A percentile compares a stretch with the other conserved stretches of the same genome.
Evolutionary conservation across 73 alveolate species (phyloP).

Genomic region (Tetrahymena elliotti): DNA sequence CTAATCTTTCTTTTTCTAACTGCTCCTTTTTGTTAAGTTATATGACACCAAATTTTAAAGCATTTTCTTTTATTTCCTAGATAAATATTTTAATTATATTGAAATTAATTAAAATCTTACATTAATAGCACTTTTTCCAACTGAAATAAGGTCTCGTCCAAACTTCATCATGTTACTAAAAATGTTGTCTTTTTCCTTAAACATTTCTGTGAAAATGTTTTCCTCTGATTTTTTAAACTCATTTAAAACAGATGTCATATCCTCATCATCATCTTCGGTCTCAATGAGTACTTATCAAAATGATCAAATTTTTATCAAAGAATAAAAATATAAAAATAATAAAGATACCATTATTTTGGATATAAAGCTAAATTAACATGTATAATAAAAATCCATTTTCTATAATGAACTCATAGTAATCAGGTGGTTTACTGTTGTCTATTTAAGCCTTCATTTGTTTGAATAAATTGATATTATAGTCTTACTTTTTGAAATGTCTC

Average conservation of each 20-base stretch:
- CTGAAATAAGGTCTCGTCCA: neutral
- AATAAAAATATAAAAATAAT: neutral
- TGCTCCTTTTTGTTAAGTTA: neutral
- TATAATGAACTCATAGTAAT: neutral
- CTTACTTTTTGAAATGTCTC: neutral
- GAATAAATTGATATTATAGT: neutral
- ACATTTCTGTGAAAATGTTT: neutral
- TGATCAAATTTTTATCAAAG: neutral
- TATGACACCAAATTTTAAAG: neutral
- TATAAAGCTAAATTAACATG: neutral
- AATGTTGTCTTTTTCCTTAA: neutral
- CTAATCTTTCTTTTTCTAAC: neutral
- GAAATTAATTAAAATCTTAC: neutral
- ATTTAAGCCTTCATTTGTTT: neutral
- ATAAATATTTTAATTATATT: too few species aligned
- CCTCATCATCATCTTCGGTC: neutral
- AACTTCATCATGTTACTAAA: neutral
- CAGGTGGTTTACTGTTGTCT: neutral
- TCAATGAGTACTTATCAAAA: neutral
- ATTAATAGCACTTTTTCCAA: neutral
- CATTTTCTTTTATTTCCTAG: neutral
- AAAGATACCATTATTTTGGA: neutral
- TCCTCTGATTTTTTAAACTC: neutral
- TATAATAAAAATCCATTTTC: constrained; percentile 2
- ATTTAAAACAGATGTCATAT: neutral